Conservation (phyloP, 1,139 yeast species). For the Suhomyces bokatorum region DNA sequence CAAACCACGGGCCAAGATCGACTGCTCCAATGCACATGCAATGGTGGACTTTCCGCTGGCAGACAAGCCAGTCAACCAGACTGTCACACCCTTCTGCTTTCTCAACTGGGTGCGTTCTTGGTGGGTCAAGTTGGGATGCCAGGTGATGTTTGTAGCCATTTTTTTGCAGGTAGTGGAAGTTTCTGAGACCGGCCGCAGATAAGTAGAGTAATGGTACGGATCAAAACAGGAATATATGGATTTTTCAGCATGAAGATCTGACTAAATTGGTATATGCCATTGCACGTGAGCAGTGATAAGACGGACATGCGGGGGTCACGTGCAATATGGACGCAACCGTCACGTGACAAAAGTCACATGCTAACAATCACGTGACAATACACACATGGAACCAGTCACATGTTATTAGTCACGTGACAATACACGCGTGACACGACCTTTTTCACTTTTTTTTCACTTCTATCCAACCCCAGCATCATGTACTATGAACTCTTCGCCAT, state of each 20-base stretch:
- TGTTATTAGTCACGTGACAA: background rate
- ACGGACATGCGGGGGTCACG: background rate
- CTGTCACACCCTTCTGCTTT: constrained; percentile 83
- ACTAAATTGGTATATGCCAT: constrained; percentile 12
- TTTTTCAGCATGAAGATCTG: background rate
- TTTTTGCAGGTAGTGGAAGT: background rate
- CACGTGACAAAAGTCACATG: background rate
- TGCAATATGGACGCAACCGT: too few relatives aligned
- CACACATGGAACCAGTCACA: too few relatives aligned
- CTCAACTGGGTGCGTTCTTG: constrained; percentile 71
- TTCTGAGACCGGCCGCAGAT: background rate
- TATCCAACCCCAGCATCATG: constrained; percentile 44
- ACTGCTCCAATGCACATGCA: constrained; percentile 91
- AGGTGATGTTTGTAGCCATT: constrained; percentile 94
- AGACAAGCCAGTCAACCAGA: constrained; percentile 93
- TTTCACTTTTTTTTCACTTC: constrained; percentile 3
- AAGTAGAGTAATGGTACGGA: background rate
- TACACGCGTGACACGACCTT: constrained; percentile 3
- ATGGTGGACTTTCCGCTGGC: constrained; percentile 95
- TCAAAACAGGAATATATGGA: too few relatives aligned
- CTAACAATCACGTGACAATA: too few relatives aligned
- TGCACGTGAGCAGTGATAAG: constrained; percentile 16
- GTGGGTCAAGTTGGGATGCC: constrained; percentile 90
- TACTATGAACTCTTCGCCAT: constrained; percentile 88
- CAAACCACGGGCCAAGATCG: constrained; percentile 63